Evolutionary conservation across 495 filamentous ascomycete genomes (phyloP).

Genomic region (Xylaria castorea): DNA sequence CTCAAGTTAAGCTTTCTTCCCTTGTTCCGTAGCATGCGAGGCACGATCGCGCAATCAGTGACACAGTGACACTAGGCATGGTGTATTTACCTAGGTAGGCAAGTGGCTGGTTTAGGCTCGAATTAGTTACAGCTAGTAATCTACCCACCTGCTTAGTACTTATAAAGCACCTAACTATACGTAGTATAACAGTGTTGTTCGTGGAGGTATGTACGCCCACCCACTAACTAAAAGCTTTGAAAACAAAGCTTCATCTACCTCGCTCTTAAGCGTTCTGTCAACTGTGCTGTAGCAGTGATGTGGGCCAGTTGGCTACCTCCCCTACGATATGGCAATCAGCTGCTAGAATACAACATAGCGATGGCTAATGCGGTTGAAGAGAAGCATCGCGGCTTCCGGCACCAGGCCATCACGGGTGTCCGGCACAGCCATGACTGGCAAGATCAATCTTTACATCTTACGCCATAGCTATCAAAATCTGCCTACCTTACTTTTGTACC

Average conservation of each 20-base stretch:
- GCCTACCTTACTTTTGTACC: constrained; percentile 1
- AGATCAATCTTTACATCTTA: not conserved
- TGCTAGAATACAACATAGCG: not conserved
- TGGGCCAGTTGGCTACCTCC: constrained; percentile 4
- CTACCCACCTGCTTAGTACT: too few relatives aligned
- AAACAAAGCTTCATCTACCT: not conserved
- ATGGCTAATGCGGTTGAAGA: not conserved
- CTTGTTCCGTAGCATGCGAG: not conserved
- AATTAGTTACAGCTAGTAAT: not conserved
- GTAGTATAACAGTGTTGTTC: too few relatives aligned
- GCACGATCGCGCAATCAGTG: not conserved
- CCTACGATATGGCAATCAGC: not conserved
- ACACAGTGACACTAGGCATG: too few relatives aligned
- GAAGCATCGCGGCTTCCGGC: constrained; percentile 24
- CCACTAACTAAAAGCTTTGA: not conserved
- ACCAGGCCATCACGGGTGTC: constrained; percentile 12
- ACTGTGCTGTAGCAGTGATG: not conserved
- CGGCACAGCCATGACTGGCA: constrained; percentile 15
- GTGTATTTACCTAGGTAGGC: too few relatives aligned
- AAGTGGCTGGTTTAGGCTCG: not conserved
- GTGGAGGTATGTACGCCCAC: not conserved
- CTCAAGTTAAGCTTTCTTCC: not conserved
- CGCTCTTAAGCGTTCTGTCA: not conserved
- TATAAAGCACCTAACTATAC: too few relatives aligned
- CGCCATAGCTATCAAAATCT: constrained; percentile 4